Conservation (phyloP, 352 stramenopile genomes). For the Globisporangium viniferum region DNA sequence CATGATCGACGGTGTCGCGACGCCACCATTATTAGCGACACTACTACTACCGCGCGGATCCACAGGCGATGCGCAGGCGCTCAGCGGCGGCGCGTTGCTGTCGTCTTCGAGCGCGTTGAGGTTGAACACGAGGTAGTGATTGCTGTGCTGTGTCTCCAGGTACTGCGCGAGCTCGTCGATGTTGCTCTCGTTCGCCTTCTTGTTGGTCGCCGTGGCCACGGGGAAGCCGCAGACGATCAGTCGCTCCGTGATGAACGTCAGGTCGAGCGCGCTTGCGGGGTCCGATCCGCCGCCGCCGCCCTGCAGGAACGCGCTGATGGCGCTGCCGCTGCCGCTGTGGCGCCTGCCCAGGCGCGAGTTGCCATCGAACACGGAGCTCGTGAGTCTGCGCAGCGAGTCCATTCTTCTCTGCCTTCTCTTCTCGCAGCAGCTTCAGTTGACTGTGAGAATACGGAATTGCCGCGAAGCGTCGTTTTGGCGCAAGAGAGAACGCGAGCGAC, state of each 20-base stretch:
- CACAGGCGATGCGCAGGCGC: background rate
- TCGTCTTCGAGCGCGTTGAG: slow-evolving; percentile 53
- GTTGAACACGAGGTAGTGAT: slow-evolving; percentile 81
- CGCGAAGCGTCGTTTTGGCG: background rate
- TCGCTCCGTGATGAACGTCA: slow-evolving; percentile 74
- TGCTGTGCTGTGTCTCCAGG: slow-evolving; percentile 49
- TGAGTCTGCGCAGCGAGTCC: slow-evolving; percentile 73
- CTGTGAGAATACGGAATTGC: background rate
- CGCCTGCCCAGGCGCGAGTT: slow-evolving; percentile 31
- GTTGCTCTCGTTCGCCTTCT: slow-evolving; percentile 75
- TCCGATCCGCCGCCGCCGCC: slow-evolving; percentile 29
- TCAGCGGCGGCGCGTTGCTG: slow-evolving; percentile 2
- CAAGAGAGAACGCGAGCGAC: background rate
- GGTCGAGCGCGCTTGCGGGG: slow-evolving; percentile 34
- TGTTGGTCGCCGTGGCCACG: slow-evolving; percentile 50
- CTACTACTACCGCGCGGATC: background rate
- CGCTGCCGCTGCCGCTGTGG: slow-evolving; percentile 26
- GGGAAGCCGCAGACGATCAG: slow-evolving; percentile 64
- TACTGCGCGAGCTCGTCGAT: slow-evolving; percentile 57
- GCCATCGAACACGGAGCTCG: slow-evolving; percentile 65
- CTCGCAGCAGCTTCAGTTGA: background rate
- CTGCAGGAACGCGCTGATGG: slow-evolving; percentile 12
- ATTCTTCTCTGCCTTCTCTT: slow-evolving; percentile 21
- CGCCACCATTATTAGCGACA: background rate
- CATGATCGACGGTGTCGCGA: slow-evolving; percentile 12